Evolutionary conservation across 345 rosid species (phyloP).

Genomic region (Odontarrhena argentea): DNA sequence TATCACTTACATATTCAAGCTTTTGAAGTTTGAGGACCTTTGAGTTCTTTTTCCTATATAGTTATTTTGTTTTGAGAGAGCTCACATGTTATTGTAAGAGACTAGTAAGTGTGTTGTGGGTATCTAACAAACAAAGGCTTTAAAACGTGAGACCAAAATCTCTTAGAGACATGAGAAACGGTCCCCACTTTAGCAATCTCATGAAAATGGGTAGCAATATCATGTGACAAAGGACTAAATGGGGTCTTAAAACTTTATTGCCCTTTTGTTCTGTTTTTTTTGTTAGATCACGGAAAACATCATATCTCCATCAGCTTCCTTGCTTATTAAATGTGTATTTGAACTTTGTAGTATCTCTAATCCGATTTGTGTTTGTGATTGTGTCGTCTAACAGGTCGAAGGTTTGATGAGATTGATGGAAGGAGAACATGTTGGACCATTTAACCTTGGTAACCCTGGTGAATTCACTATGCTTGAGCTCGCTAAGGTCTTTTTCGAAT

Average conservation of each 20-base stretch:
- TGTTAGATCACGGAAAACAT: background rate
- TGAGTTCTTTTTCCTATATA: too few species aligned
- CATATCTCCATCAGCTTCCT: too few species aligned
- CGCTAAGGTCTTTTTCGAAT: constrained; percentile 60
- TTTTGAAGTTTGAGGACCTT: constrained; percentile 3
- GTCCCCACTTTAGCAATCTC: constrained; percentile 35
- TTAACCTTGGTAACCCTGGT: constrained; percentile 98
- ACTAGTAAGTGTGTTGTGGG: constrained; percentile 22
- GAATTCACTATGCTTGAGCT: constrained; percentile 99
- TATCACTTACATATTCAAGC: background rate
- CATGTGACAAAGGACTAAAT: constrained; percentile 33
- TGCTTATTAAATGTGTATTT: background rate
- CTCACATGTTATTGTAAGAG: constrained; percentile 33
- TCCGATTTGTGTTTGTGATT: background rate
- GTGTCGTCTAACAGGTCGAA: constrained; percentile 61
- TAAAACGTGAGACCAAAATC: constrained; percentile 26
- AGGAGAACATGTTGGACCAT: constrained; percentile 95
- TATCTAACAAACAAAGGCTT: constrained; percentile 31
- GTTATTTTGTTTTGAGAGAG: constrained; percentile 25
- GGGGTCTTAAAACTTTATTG: constrained; percentile 35
- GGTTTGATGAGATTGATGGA: constrained; percentile 96
- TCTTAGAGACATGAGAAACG: constrained; percentile 17
- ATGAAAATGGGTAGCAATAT: constrained; percentile 23
- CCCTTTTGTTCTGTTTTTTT: constrained; percentile 6
- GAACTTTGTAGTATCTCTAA: constrained; percentile 3